Percentiles rank a stretch among this genome's conserved stretches.
These are phyloP conservation scores for Wickerhamomyces chaumierensis DNA, from an alignment of 805 yeast species.

Conservation along the genomic window DNA sequence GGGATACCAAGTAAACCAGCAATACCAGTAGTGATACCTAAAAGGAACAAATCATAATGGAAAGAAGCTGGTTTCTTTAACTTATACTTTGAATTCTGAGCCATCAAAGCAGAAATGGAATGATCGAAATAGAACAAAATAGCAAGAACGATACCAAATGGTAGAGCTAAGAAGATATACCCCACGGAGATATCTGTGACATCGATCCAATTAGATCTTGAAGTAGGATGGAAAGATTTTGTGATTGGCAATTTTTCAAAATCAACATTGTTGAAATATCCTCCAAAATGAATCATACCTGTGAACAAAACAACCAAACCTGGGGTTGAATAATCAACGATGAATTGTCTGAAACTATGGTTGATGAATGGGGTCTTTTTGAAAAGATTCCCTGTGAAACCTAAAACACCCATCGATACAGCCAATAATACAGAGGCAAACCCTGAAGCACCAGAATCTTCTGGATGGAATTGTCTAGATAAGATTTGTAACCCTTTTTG, in stretches of 20 bases:
- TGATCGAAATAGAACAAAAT: slow-evolving; percentile 89
- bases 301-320: slow-evolving; percentile 78
- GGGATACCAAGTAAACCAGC: slow-evolving; percentile 87
- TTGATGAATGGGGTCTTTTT: slow-evolving; percentile 48
- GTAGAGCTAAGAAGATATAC: slow-evolving; percentile 80
- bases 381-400: slow-evolving; percentile 47
- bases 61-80: slow-evolving; percentile 79
- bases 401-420: slow-evolving; percentile 65
- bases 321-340: slow-evolving; percentile 84
- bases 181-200: slow-evolving; percentile 37
- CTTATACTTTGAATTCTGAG: slow-evolving; percentile 76
- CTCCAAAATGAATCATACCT: slow-evolving; percentile 89
- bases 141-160: slow-evolving; percentile 82
- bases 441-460: slow-evolving; percentile 34
- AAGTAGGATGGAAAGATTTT: slow-evolving; percentile 66
- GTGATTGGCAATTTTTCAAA: slow-evolving; percentile 61
- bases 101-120: slow-evolving; percentile 86
- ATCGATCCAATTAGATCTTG: slow-evolving; percentile 28
- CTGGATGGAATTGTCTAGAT: slow-evolving; percentile 48
- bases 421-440: slow-evolving; percentile 70
- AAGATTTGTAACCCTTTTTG: slow-evolving; percentile 86
- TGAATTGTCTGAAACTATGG: slow-evolving; percentile 49
- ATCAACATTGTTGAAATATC: slow-evolving; percentile 43
- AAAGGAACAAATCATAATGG: slow-evolving; percentile 81
- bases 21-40: slow-evolving; percentile 80